A percentile compares a stretch with the other conserved stretches of the same genome.
Conservation (phyloP, 768 basidiomycete genomes). For the Leucosporidium yakuticum region DNA sequence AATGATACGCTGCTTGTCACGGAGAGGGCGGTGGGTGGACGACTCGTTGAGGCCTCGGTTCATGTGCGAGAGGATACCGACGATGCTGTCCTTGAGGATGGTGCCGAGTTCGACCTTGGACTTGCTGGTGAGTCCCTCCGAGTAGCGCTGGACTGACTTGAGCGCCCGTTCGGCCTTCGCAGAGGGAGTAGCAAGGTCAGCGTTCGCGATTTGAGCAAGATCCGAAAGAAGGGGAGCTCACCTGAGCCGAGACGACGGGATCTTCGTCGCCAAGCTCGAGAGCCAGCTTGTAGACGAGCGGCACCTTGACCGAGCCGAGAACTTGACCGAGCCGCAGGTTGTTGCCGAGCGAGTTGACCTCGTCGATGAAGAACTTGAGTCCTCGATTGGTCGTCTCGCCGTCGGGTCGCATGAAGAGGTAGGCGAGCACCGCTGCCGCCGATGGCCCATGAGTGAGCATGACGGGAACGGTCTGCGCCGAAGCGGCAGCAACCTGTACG, state of each 20-base stretch:
- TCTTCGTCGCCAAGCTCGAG: slow-evolving; percentile 70
- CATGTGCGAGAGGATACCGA: slow-evolving; percentile 76
- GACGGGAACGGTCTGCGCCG: slow-evolving; percentile 49
- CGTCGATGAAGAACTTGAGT: slow-evolving; percentile 9
- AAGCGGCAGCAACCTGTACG: slow-evolving; percentile 55
- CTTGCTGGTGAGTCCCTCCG: slow-evolving; percentile 28
- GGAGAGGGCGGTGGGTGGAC: slow-evolving; percentile 64
- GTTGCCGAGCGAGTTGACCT: background rate
- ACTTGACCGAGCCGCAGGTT: background rate
- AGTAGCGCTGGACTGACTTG: slow-evolving; percentile 40
- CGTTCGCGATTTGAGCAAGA: slow-evolving; percentile 34
- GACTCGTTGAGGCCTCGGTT: slow-evolving; percentile 82
- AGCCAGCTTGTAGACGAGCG: slow-evolving; percentile 68
- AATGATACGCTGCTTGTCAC: slow-evolving; percentile 68
- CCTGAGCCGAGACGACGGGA: slow-evolving; percentile 47
- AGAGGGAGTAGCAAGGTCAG: slow-evolving; percentile 36
- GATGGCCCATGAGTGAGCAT: slow-evolving; percentile 53
- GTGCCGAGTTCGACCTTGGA: slow-evolving; percentile 44
- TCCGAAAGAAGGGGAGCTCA: slow-evolving; percentile 40
- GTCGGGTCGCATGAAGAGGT: slow-evolving; percentile 52
- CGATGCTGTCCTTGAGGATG: slow-evolving; percentile 68
- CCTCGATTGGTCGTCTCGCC: background rate
- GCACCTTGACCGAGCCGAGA: slow-evolving; percentile 53
- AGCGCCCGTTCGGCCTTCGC: slow-evolving; percentile 31
- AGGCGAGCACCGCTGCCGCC: slow-evolving; percentile 55